Base-by-base conservation (phyloP, 2,329 filamentous ascomycete genomes). In the Verticillium nonalfalfae region DNA sequence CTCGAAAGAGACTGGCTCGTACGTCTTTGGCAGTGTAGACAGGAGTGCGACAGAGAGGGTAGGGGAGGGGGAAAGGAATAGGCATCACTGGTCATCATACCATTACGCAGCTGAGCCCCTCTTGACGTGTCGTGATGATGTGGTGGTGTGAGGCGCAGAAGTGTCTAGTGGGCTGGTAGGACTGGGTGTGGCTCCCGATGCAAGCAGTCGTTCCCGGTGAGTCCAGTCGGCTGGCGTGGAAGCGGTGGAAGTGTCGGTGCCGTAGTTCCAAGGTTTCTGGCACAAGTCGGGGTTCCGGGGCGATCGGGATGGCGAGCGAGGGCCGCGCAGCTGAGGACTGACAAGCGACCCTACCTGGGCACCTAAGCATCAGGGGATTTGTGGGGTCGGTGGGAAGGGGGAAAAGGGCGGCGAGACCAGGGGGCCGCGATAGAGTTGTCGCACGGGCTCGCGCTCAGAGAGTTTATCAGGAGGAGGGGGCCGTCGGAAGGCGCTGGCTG, bases 1-100 rank as follows among this genome's bases (percentile, higher is more conserved):
- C 62, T 64, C 63, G 63, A 63, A 62, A 64, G 63, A 64, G 63
- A 45, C 62, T 31, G 50, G 59, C 63, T 60, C 60, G 57, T 59
- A 60, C 55, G 61, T 52, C 57, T 39, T 61, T n/a, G 64, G 62
- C 59, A 60, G 61, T 62, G 57, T 61, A 64, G 63, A 64, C 56
- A 63, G 45, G 39, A 62, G 45, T 7, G 45, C n/a, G 45, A 50
- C 15, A 10, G 45, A 50, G 45, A 50, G 7, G 4, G 26, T 50
- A 50, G n/a, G 45, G 45, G 45, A 50, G 45, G 21, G 45, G 45
- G 45, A 50, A 50, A 50, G 45, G 45, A 50, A 50, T 15, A 59
- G 63, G 63, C 63, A 63, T 63, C 38, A 59, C 18, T n/a, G 45
- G 45, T 50, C 45, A 50, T 50, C 45, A 50, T 26, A 50, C 18